Percentiles rank a stretch among this genome's conserved stretches.
These are phyloP conservation scores for Globisporangium uncinulatum DNA, from an alignment of 352 stramenopile species.

Conservation along the genomic window DNA sequence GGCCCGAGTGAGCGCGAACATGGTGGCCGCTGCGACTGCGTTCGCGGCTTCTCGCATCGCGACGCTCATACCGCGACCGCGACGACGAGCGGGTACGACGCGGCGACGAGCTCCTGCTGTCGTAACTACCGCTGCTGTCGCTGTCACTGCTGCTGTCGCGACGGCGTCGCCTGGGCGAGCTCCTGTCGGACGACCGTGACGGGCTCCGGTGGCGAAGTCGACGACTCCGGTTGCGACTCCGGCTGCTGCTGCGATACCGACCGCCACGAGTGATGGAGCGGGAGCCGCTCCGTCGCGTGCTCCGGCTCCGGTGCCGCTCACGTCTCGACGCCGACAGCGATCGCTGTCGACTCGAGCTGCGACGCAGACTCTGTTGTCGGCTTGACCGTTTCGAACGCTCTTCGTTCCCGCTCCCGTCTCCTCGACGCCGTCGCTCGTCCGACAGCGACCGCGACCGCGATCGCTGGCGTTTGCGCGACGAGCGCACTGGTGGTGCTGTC, in stretches of 20 bases:
- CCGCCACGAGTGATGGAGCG: background rate
- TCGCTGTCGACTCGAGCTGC: slow-evolving; percentile 26
- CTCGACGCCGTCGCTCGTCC: slow-evolving; percentile 7
- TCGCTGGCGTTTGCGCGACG: slow-evolving; percentile 8
- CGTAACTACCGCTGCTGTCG: slow-evolving; percentile 3
- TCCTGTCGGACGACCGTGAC: slow-evolving; percentile 12
- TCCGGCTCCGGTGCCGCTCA: slow-evolving; percentile 18
- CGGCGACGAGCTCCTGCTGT: slow-evolving; percentile 7
- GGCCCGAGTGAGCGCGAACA: background rate
- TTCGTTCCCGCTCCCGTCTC: background rate
- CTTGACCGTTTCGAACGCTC: slow-evolving; percentile 5
- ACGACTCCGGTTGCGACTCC: slow-evolving; percentile 20
- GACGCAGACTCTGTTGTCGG: slow-evolving; percentile 19
- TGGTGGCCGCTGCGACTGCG: background rate
- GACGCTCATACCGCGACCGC: slow-evolving; percentile 1
- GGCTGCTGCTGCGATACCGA: background rate
- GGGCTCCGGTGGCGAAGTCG: slow-evolving; percentile 14
- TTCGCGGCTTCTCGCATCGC: slow-evolving; percentile 1
- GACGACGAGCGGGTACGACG: slow-evolving; percentile 5
- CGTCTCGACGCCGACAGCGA: slow-evolving; percentile 2
- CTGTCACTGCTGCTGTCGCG: slow-evolving; percentile 5
- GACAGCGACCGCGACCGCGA: slow-evolving; percentile 12
- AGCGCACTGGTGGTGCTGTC: slow-evolving; percentile 5
- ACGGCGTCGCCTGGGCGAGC: slow-evolving; percentile 12
- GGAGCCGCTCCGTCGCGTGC: slow-evolving; percentile 2